Base-by-base conservation (phyloP, 352 stramenopile species). In the Phytophthora sansomeana region DNA sequence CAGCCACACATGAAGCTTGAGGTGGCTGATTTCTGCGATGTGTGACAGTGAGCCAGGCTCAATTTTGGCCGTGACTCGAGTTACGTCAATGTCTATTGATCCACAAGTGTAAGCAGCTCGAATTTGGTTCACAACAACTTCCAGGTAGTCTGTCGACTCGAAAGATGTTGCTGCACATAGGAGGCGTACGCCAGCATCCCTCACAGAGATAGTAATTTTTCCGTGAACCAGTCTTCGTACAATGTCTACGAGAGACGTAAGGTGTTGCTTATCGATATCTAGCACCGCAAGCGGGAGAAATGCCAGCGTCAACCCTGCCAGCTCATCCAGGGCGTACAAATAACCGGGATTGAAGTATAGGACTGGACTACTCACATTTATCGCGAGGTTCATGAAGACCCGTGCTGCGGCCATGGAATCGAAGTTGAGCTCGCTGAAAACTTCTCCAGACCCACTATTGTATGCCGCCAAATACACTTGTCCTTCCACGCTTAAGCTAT, bases 41-140 rank as follows among this genome's bases (percentile, higher is more conserved):
- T 90, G 81, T 29, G 78, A 80, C 5, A 93, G 35, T 1, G 78
- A 78, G 30, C 80, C 78, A 19, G 87, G 87, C n/a, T 93, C 81
- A 42, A 93, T 88, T 67, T 87, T 92, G 4, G 63, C 69, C 1
- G 72, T 75, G 28, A 92, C 28, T 36, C 75, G 75, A 11, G 81
- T 68, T 7, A 92, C 56, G 10, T 78, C 63, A 3, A 91, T 29
- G 30, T 78, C 67, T 6, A 81, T 69, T 30, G 54, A 67, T 1
- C 72, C 70, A 38, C 58, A 64, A 0, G 58, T 53, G 36, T 85
- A 92, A 2, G 50, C 51, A 6, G 85, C n/a, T 9, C 57, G 42
- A 28, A 84, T 21, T 13, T 35, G 54, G 11, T 87, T 74, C 5
- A 92, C 30, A 6, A 53, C 52, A 5, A 92, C 36, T 41, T 86